Conservation (phyloP, 352 stramenopile genomes). For the Phytophthora colocasiae region DNA sequence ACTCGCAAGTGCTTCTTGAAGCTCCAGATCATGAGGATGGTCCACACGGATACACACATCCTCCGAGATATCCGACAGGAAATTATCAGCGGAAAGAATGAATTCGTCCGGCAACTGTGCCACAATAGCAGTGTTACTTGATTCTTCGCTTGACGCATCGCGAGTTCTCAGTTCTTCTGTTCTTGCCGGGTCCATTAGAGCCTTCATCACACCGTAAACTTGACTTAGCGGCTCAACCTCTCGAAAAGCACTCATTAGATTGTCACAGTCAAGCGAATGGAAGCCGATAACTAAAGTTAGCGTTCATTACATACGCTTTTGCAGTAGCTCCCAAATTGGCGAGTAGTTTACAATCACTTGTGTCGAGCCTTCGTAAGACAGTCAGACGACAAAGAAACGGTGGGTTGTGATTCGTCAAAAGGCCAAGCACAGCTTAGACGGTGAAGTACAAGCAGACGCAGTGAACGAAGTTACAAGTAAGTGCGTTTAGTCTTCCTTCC, state of each 20-base stretch:
- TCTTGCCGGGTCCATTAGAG: constrained; percentile 68
- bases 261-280: constrained; percentile 85
- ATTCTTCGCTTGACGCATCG: constrained; percentile 6
- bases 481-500: too few relatives aligned
- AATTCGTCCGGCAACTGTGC: constrained; percentile 79
- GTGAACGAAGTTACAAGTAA: too few relatives aligned
- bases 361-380: too few relatives aligned
- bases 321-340: constrained; percentile 68
- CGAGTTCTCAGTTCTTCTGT: constrained; percentile 7
- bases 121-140: neutral
- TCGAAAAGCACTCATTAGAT: constrained; percentile 88
- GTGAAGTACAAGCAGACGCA: too few relatives aligned
- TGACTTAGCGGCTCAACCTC: constrained; percentile 89
- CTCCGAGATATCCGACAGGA: constrained; percentile 85
- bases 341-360: constrained; percentile 81
- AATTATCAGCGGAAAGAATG: constrained; percentile 89
- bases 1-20: constrained; percentile 81
- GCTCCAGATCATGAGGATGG: constrained; percentile 85
- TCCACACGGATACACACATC: constrained; percentile 85
- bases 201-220: constrained; percentile 87
- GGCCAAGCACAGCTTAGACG: too few relatives aligned
- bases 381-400: too few relatives aligned
- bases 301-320: constrained; percentile 30
- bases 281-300: constrained; percentile 84
- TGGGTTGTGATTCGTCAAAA: too few relatives aligned